Conservation (phyloP, 2,329 filamentous ascomycete genomes). For the Bipolaris cookei region DNA sequence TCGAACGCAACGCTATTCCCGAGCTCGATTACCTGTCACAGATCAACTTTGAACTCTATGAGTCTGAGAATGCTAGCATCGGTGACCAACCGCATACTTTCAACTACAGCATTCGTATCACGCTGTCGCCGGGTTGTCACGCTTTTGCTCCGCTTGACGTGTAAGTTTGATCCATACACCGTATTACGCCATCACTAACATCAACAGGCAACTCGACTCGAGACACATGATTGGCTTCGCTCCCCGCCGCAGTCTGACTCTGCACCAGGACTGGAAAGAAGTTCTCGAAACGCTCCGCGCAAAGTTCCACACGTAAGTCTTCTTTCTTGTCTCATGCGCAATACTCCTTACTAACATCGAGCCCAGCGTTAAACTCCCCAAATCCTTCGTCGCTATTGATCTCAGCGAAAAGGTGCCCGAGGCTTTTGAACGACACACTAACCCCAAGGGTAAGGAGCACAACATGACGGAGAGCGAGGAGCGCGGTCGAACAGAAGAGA, state of each 20-base stretch:
- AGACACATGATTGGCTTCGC: conserved; percentile 96
- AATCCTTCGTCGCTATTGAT: conserved; percentile 59
- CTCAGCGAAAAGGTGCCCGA: conserved; percentile 57
- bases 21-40: conserved; percentile 97
- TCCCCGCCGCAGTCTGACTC: conserved; percentile 84
- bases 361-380: conserved; percentile 56
- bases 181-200: conserved; percentile 12
- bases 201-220: conserved; percentile 76
- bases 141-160: conserved; percentile 96
- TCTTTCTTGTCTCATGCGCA: not conserved
- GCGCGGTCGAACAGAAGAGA: conserved; percentile 29
- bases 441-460: conserved; percentile 28
- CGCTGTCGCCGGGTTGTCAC: conserved; percentile 93
- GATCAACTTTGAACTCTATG: conserved; percentile 97
- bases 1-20: conserved; percentile 90
- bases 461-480: conserved; percentile 24
- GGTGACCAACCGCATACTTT: conserved; percentile 72
- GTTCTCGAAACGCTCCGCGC: conserved; percentile 94
- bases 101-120: conserved; percentile 95
- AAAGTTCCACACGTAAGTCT: conserved; percentile 87
- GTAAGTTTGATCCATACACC: conserved; percentile 28
- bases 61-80: conserved; percentile 75
- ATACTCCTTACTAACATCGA: conserved; percentile 9
- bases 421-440: conserved; percentile 45
- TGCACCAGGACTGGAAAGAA: conserved; percentile 93